Evolutionary conservation across 2,329 filamentous ascomycete species (phyloP).

Genomic region (Epichloe brachyelytri): DNA sequence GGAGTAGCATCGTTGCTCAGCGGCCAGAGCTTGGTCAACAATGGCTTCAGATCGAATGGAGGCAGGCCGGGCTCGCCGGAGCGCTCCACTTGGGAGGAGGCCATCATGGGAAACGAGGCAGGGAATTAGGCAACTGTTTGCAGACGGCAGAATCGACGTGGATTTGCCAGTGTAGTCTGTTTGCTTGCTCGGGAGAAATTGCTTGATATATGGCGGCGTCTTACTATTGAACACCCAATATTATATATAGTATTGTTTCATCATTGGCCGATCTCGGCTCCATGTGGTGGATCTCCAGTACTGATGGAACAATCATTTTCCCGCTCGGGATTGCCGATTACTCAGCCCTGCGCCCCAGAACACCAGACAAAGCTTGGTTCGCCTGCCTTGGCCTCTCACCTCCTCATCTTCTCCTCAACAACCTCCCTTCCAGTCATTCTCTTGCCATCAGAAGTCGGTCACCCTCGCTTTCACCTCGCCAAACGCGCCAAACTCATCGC

Average conservation of each 20-base stretch:
- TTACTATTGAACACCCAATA: too few species aligned
- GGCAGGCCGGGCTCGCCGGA: constrained; percentile 17
- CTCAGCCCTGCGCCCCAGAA: not conserved
- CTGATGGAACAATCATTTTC: not conserved
- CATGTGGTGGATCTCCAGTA: not conserved
- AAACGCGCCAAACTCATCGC: constrained; percentile 8
- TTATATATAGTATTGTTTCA: not conserved
- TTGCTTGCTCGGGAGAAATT: not conserved
- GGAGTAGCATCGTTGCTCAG: constrained; percentile 46
- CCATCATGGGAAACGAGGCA: constrained; percentile 14
- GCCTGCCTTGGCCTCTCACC: constrained; percentile 1
- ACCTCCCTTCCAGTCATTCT: constrained; percentile 15
- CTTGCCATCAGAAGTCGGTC: constrained; percentile 24
- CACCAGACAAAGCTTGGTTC: constrained; percentile 3
- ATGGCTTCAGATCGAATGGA: constrained; percentile 50
- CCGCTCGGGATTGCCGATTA: not conserved
- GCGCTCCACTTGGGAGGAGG: constrained; percentile 14
- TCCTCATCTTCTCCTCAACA: constrained; percentile 10
- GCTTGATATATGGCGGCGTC: not conserved
- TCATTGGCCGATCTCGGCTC: not conserved
- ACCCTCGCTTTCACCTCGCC: constrained; percentile 14
- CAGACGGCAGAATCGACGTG: not conserved
- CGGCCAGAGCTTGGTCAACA: constrained; percentile 63
- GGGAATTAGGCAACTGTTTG: not conserved
- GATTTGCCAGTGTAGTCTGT: too few species aligned